Base-by-base conservation (phyloP, 805 yeast genomes). In the Yueomyces sp. region DNA sequence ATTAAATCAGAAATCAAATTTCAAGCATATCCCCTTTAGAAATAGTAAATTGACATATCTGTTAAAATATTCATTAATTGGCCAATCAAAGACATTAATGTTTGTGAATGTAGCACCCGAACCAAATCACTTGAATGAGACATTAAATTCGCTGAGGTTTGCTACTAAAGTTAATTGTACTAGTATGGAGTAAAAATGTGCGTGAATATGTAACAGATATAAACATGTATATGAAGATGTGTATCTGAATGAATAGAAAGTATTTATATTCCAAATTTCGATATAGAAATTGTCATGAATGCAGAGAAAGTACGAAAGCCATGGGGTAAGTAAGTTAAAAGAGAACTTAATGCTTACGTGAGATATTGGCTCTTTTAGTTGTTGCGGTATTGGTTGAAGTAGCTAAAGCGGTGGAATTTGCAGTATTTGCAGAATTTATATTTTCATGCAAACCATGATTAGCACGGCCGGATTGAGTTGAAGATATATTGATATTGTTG, bases 11-110 rank as follows among this genome's bases (percentile, higher is more conserved):
- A 6, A 30, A 30, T 42, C 40, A 34, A 43, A 40, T 34, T 47
- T 45, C 27, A 42, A 50, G 40, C 97, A 92, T 59, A 75, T 92
- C 26, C 98, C 98, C 0, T 92, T 86, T 64, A 69, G 98, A 56
- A 96, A 92, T 62, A 86, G 96, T 6, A 92, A 92, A 58, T 72
- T 90, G 55, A 90, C 98, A 0, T 85, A 85, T 56, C 65, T 88
- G 11, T 66, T 90, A 46, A 92, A 87, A 54, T 78, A 84, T 55
- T 86, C 96, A 12, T 67, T 90, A 28, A 78, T 82, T 5, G 96
- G 95, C 0, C 73, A 76, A 44, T 84, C 95, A 2, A 92, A 90
- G 61, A 86, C 96, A 0, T 67, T 90, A 46, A 87, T 90, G 95
- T 82, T 90, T 69, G 96, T 87, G 12, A 88, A 86, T 53, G 70